Conservation (phyloP, 164 flowering plant genomes). For the Houttuynia cordata region DNA sequence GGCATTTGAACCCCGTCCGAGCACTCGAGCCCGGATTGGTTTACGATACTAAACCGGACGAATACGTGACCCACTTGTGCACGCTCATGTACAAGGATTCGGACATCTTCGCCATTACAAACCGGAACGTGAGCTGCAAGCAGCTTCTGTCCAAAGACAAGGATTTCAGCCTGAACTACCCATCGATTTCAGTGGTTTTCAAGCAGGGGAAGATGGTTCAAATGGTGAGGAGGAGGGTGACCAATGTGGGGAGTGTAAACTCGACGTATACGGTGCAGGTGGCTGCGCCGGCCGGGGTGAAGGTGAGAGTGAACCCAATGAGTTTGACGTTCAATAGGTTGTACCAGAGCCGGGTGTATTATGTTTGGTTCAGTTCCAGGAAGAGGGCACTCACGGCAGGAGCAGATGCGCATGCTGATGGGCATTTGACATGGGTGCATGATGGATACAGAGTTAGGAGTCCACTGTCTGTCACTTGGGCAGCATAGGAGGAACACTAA, state of each 20-base stretch:
- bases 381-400: constrained; percentile 22
- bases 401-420: constrained; percentile 29
- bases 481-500: constrained; percentile 2
- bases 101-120: constrained; percentile 59
- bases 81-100: constrained; percentile 47
- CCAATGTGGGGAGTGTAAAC: constrained; percentile 71
- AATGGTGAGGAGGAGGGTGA: constrained; percentile 43
- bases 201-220: constrained; percentile 29
- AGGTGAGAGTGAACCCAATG: constrained; percentile 50
- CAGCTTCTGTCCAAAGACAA: constrained; percentile 30
- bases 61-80: constrained; percentile 70
- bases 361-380: constrained; percentile 46
- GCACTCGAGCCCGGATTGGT: constrained; percentile 75
- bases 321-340: constrained; percentile 32
- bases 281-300: constrained; percentile 62
- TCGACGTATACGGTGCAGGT: constrained; percentile 63
- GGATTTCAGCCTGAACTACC: constrained; percentile 84
- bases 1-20: constrained; percentile 71
- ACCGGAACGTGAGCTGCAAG: constrained; percentile 62
- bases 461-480: constrained; percentile 77
- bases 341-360: constrained; percentile 50
- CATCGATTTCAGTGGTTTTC: constrained; percentile 70
- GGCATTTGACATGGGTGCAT: constrained; percentile 64
- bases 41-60: constrained; percentile 60
- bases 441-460: constrained; percentile 50